Percentiles rank a stretch among this genome's conserved stretches.
Evolutionary conservation across 148 eudicot genomes (phyloP).

Genomic region (Oxyria digyna): DNA sequence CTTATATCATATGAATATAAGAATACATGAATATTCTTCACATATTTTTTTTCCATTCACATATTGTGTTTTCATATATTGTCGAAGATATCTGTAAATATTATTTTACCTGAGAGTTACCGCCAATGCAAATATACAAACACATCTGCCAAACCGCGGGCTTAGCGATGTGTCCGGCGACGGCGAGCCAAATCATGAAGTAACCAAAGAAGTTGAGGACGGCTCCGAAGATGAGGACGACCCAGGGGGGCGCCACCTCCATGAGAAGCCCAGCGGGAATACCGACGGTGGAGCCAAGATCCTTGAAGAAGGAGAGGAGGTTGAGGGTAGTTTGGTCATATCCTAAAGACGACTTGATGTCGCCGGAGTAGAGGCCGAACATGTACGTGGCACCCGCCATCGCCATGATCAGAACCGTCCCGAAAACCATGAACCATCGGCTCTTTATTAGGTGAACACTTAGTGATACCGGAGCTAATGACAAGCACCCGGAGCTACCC

Average conservation of each 20-base stretch:
- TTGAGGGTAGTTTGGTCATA: conserved; percentile 35
- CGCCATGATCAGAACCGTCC: conserved; percentile 27
- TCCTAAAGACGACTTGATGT: conserved; percentile 16
- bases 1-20: no score
- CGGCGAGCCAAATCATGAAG: conserved; percentile 39
- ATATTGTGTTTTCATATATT: no score
- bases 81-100: no score
- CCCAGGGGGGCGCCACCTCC: conserved; percentile 35
- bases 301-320: conserved; percentile 32
- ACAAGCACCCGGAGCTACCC: background rate
- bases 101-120: conserved; percentile 18
- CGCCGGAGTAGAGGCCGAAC: conserved; percentile 28
- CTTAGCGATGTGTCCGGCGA: conserved; percentile 18
- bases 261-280: conserved; percentile 23
- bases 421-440: conserved; percentile 42
- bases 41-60: no score
- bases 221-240: conserved; percentile 25
- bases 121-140: conserved; percentile 32
- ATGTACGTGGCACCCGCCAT: conserved; percentile 33
- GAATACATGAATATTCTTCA: no score
- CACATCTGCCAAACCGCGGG: conserved; percentile 43
- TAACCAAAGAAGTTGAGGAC: conserved; percentile 34
- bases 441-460: conserved; percentile 14
- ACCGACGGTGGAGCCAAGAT: conserved; percentile 29
- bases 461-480: background rate